Evolutionary conservation across 805 yeast species (phyloP), one percentile per base, ranked within the genome.

Genomic region (Yamadazyma nakazawae): DNA sequence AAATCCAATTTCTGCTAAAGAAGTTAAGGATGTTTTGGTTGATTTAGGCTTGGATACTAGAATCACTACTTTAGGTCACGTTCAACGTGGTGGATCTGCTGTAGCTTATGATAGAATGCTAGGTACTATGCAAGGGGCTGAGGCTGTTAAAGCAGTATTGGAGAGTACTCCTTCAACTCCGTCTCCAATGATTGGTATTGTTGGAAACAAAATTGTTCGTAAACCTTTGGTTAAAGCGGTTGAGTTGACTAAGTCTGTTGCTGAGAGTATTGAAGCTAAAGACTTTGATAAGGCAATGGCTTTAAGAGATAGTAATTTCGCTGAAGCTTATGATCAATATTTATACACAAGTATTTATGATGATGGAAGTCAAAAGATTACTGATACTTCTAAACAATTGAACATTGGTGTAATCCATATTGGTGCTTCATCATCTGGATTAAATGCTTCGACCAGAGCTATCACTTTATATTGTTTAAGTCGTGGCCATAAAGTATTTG

Each of bases 31-130:
- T 16, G 87, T 81, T 9, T 69, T 86, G 49, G 87, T 81, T 16
- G 79, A 75, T 53, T 66, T 85, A 49, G 89, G 89, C 10, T 67
- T 86, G 43, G 95, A 86, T 61, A 85, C 92, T 5, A 75, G 95
- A 68, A 76, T 84, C 56, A 85, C 92, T 42, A 83, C 85, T 4
- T 68, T 85, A 56, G 92, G 92, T 19, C 92, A 85, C 55, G 91
- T 85, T 37, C 92, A 85, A 68, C 75, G 92, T 69, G 92, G 92
- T 68, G 92, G 92, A 59, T 75, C 85, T 18, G 89, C 92, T 1
- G 88, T 82, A 41, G 88, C 90, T 1, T 82, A 69, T 56, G 92
- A 85, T 62, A 71, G 92, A 57, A 64, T 80, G 58, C 65, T 85
- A 52, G 90, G 90, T 31, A 85, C 92, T 18, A 60, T 85, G 53